Evolutionary conservation across 2,329 filamentous ascomycete genomes (phyloP).

Genomic region (Aquanectria penicillioides): DNA sequence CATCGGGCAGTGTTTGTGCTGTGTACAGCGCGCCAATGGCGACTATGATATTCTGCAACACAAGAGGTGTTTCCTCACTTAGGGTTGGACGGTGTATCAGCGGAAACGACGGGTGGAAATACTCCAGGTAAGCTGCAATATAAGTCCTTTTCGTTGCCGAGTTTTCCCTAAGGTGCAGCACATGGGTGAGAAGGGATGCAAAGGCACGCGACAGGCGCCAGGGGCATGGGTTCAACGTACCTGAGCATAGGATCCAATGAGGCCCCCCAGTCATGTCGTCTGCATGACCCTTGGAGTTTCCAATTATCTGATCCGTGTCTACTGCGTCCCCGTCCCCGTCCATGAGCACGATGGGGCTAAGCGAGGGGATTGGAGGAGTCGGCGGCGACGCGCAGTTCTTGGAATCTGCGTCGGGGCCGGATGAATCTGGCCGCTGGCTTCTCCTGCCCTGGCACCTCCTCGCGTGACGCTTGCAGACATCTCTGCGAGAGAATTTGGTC

Average conservation of each 20-base stretch:
- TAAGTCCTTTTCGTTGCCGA: background rate
- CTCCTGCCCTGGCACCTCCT: conserved; percentile 23
- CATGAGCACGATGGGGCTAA: background rate
- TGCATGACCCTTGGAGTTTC: too few relatives aligned
- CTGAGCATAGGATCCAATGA: too few relatives aligned
- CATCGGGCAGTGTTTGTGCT: conserved; percentile 15
- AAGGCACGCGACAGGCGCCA: background rate
- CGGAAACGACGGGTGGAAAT: conserved; percentile 37
- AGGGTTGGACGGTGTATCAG: conserved; percentile 33
- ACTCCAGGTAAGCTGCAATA: conserved; percentile 34
- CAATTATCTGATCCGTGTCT: too few relatives aligned
- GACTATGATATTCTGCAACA: conserved; percentile 24
- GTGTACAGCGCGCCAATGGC: conserved; percentile 35
- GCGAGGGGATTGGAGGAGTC: background rate
- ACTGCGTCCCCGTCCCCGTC: too few relatives aligned
- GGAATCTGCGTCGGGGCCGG: background rate
- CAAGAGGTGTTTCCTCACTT: conserved; percentile 5
- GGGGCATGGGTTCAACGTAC: too few relatives aligned
- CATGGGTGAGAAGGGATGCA: background rate
- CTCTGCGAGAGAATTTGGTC: conserved; percentile 28
- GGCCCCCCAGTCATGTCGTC: too few relatives aligned
- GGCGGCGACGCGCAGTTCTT: background rate
- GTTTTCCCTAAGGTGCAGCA: background rate
- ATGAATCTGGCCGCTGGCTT: background rate
- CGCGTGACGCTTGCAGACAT: conserved; percentile 32